These are phyloP conservation scores for Pugionium dolabratum DNA, from an alignment of 345 rosid species.

Conservation along the genomic window DNA sequence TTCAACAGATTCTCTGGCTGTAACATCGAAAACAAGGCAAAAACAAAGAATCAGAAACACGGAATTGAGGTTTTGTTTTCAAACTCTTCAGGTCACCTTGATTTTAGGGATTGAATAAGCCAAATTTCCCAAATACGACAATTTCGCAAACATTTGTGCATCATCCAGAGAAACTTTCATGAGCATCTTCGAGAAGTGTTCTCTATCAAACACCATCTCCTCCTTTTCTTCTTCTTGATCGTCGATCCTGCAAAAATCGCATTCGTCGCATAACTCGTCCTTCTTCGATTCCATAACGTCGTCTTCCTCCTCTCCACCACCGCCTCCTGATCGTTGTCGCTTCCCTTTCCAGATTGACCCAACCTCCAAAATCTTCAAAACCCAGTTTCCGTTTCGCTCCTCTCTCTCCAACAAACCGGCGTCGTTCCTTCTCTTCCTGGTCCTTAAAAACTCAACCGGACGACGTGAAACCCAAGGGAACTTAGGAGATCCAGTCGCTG, in stretches of 20 bases:
- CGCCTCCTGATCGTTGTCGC: constrained; percentile 37
- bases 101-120: constrained; percentile 78
- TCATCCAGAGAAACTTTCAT: constrained; percentile 62
- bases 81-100: constrained; percentile 46
- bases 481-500: constrained; percentile 38
- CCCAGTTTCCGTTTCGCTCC: constrained; percentile 65
- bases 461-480: constrained; percentile 51
- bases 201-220: constrained; percentile 58
- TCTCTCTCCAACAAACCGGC: constrained; percentile 54
- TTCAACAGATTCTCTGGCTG: constrained; percentile 70
- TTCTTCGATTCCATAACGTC: constrained; percentile 9
- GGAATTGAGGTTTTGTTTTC: neutral
- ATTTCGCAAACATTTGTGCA: constrained; percentile 72
- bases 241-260: constrained; percentile 53
- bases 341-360: constrained; percentile 59
- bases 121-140: constrained; percentile 74
- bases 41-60: constrained; percentile 1
- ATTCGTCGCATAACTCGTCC: constrained; percentile 37
- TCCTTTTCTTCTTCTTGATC: constrained; percentile 45
- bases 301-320: constrained; percentile 32
- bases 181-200: constrained; percentile 71
- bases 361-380: constrained; percentile 83
- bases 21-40: constrained; percentile 14
- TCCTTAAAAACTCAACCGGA: constrained; percentile 60
- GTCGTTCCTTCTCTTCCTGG: constrained; percentile 46